A percentile compares a stretch with the other conserved stretches of the same genome.
Conservation (phyloP, 306 rosid species). For the Citrullus colocynthis region DNA sequence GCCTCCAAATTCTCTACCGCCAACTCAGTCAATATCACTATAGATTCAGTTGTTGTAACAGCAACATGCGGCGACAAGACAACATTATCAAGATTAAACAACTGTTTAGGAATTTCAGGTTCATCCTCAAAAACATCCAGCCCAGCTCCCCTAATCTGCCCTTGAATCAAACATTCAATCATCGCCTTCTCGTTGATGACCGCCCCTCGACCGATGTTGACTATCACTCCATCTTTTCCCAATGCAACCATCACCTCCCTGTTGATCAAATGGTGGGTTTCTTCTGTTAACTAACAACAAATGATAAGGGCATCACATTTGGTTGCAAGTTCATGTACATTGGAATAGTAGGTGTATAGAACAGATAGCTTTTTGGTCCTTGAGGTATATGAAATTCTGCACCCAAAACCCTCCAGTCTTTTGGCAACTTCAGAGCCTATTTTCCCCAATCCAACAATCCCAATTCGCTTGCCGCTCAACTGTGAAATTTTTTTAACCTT, state of each 20-base stretch:
- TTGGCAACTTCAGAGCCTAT: slow-evolving; percentile 39
- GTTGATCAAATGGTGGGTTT: slow-evolving; percentile 3
- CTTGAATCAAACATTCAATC: slow-evolving; percentile 13
- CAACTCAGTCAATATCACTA: not conserved
- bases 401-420: slow-evolving; percentile 31
- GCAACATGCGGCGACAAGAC: not conserved
- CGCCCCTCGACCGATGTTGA: slow-evolving; percentile 37
- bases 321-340: slow-evolving; percentile 30
- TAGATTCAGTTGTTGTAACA: not conserved
- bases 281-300: too few relatives aligned
- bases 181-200: slow-evolving; percentile 30
- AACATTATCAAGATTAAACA: slow-evolving; percentile 30
- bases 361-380: slow-evolving; percentile 22
- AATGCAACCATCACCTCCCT: slow-evolving; percentile 29
- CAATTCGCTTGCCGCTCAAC: slow-evolving; percentile 31
- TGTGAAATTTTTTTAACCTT: slow-evolving; percentile 1
- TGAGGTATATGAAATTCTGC: slow-evolving; percentile 32
- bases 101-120: slow-evolving; percentile 24
- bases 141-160: slow-evolving; percentile 9
- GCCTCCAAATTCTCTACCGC: slow-evolving; percentile 16
- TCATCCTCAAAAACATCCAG: slow-evolving; percentile 58
- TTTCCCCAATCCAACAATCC: slow-evolving; percentile 40
- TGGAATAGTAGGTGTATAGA: slow-evolving; percentile 23
- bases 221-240: slow-evolving; percentile 29
- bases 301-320: too few relatives aligned